Base-by-base conservation (phyloP, 495 filamentous ascomycete genomes). In the Talaromyces thailandensis region DNA sequence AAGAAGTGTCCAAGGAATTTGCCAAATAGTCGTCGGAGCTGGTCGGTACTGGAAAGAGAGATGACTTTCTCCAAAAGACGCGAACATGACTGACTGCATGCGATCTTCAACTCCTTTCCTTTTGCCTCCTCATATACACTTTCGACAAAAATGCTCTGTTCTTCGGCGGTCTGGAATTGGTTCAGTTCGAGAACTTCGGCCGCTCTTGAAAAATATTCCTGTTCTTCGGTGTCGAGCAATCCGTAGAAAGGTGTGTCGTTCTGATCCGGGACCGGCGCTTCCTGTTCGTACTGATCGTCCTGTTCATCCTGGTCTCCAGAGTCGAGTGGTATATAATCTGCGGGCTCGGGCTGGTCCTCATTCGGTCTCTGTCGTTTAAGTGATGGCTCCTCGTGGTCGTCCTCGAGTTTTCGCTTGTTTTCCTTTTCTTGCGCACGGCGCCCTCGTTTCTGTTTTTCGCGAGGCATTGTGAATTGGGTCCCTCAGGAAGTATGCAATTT, bases 31-130 rank as follows among this genome's bases (percentile, higher is more conserved):
- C 78, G 80, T 75, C 96, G 96, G 65, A 97, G 85, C 73, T 98
- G 95, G 31, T 75, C 76, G 51, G 86, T 81, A 56, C 86, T 87
- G 35, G 92, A 93, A 67, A 95, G 77, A 43, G 91, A 75, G 62
- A 98, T 94, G 69, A 98, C 71, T 35, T 92, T 82, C 74, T 98
- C 95, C 86, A 98, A 87, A 48, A 98, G 78, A 32, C 94, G 80
- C 52, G 94, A 98, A 73, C 92, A 97, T 3, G 90, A 92, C 76
- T 98, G 94, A 71, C 90, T 95, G 75, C 88, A 90, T 21, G 92
- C 94, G 68, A 98, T 84, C 78, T 98, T 98, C 72, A 98, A 78
- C 69, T 98, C 94, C 73, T 97, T 97, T 52, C 90, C 92, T 52
- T 84, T 79, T 18, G 92, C 92, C 71, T 98, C 94, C 62, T 80